Evolutionary conservation across 257 asterid genomes (phyloP).

Genomic region (Linderniella brevidens): DNA sequence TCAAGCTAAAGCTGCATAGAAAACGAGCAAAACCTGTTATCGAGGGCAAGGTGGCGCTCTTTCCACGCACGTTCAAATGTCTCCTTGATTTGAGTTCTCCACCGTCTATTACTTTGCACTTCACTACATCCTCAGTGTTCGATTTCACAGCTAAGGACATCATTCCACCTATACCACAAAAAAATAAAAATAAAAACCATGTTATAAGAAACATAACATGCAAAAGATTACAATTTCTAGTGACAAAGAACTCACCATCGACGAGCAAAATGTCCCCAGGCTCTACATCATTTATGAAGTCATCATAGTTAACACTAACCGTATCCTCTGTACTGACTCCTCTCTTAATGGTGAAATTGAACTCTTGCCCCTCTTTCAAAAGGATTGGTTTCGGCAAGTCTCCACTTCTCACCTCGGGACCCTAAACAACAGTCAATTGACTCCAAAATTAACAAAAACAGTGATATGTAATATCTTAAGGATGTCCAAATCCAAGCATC

Average conservation of each 20-base stretch:
- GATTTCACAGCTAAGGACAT: conserved; percentile 87
- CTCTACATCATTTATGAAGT: conserved; percentile 79
- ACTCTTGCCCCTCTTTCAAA: conserved; percentile 87
- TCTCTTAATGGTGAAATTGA: conserved; percentile 75
- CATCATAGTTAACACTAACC: conserved; percentile 96
- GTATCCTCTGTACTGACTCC: conserved; percentile 75
- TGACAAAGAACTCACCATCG: conserved; percentile 42
- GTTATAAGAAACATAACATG: too few species aligned
- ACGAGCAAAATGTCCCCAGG: conserved; percentile 74
- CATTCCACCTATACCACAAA: conserved; percentile 67
- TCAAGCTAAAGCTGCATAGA: conserved; percentile 1
- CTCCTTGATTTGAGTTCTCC: conserved; percentile 95
- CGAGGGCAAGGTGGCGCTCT: conserved; percentile 94
- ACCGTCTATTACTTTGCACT: conserved; percentile 81
- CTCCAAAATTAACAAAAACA: not conserved
- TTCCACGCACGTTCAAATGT: conserved; percentile 93
- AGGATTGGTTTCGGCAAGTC: conserved; percentile 68
- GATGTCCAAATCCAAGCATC: conserved; percentile 1
- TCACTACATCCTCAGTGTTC: conserved; percentile 52
- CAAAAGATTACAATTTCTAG: not conserved
- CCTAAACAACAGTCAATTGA: conserved; percentile 28
- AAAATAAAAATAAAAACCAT: not conserved
- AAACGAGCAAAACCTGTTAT: conserved; percentile 53
- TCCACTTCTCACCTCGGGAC: conserved; percentile 99
- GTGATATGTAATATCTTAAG: conserved; percentile 1